Conservation (phyloP, 1,284 basidiomycete genomes). For the Pyrrhoderma lamaoense region DNA sequence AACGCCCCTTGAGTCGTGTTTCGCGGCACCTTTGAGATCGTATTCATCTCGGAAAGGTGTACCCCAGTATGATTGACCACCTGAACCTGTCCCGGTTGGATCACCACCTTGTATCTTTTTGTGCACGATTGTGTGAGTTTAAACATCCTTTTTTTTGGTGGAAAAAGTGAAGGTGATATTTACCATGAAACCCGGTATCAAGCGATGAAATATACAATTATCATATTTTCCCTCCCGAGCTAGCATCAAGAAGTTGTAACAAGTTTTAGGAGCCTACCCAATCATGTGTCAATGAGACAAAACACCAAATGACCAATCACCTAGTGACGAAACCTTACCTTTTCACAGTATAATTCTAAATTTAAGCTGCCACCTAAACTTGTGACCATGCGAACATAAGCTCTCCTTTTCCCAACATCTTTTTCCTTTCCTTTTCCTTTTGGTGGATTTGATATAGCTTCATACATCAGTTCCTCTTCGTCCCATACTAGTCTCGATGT, state of each 20-base stretch:
- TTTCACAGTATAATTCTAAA: constrained; percentile 87
- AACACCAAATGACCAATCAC: neutral
- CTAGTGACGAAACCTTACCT: constrained; percentile 38
- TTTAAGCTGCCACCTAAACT: constrained; percentile 85
- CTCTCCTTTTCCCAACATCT: constrained; percentile 81
- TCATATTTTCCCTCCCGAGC: constrained; percentile 89
- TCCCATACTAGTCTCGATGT: constrained; percentile 85
- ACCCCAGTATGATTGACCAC: constrained; percentile 93
- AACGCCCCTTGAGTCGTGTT: constrained; percentile 75
- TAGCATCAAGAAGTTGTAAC: constrained; percentile 95
- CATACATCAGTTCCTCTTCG: constrained; percentile 93
- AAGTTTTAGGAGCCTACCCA: constrained; percentile 85
- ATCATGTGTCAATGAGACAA: neutral
- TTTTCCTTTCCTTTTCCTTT: constrained; percentile 87
- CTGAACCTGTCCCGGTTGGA: constrained; percentile 91
- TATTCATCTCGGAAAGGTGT: constrained; percentile 93
- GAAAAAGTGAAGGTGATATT: no score
- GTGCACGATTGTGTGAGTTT: no score
- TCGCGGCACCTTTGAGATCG: constrained; percentile 75
- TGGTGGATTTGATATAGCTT: constrained; percentile 69
- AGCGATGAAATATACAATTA: constrained; percentile 82
- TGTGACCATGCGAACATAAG: constrained; percentile 87
- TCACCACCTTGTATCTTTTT: constrained; percentile 93
- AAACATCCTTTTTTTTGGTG: no score
- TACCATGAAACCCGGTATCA: constrained; percentile 97